Base-by-base conservation (phyloP, 768 basidiomycete species). In the Trametes coccinea region DNA sequence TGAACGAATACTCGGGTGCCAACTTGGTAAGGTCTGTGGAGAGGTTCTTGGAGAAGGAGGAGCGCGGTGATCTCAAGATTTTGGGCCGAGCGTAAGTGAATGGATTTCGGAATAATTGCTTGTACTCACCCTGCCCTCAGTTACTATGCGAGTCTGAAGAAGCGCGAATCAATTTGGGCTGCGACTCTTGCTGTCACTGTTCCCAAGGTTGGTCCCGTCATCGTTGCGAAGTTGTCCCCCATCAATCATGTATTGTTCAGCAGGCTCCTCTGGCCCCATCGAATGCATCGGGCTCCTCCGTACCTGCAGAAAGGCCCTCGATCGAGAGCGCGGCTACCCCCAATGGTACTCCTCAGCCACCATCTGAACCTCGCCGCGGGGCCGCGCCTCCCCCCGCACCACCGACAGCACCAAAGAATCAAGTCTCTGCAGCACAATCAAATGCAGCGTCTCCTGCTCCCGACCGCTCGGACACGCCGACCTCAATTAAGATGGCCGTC, bases 1-100 rank as follows among this genome's bases (percentile, higher is more conserved):
- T 88, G 37, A 71, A 75, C 41, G 76, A 76, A 46, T 82, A 80
- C 56, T 77, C 79, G 30, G 91, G 88, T 11, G 69, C 77, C 9
- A 75, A 73, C 43, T 79, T 93, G 46, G 82, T 87, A 65, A 73
- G 72, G 22, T 82, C 84, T 4, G 83, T 95, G 64, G 82, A 89
- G 66, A 79, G 79, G 31, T 83, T 92, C 64, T 67, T 92, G 22
- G 85, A 86, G 66, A 84, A 78, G 22, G 94, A 96, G 74, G 86
- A 89, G 63, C 85, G 94, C 7, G 87, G 86, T n/a, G 90, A 93
- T 69, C 75, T 93, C 39, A 92, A 92, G 73, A 88, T 92, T 62
- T 77, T 93, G 30, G 90, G 86, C 5, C 79, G 83, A 75, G 88
- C 91, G 86, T 92, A 75, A 70, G 87, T 37, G 34, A 37, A 37